Conservation (phyloP, 1,139 yeast genomes). For the Kodamaea alishanica region DNA sequence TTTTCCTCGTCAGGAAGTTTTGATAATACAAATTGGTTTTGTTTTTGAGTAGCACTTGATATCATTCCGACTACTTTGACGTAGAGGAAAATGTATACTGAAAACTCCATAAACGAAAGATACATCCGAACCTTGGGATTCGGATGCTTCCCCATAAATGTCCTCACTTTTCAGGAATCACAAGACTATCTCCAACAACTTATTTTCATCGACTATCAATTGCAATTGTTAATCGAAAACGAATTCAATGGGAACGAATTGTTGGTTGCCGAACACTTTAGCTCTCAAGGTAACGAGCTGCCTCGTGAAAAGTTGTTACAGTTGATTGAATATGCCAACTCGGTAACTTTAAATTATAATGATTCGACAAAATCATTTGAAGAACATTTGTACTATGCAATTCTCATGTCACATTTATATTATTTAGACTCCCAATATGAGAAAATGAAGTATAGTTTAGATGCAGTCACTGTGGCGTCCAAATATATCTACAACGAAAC, state of each 20-base stretch:
- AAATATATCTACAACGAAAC: conserved; percentile 8
- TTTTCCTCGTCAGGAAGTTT: no score
- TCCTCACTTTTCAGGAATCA: conserved; percentile 33
- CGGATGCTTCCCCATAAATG: conserved; percentile 40
- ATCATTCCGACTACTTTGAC: no score
- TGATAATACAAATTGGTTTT: no score
- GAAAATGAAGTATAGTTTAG: conserved; percentile 19
- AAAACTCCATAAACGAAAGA: conserved; percentile 21
- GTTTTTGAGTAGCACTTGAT: no score
- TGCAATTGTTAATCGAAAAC: conserved; percentile 33
- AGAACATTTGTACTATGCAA: conserved; percentile 34
- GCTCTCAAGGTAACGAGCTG: conserved; percentile 14
- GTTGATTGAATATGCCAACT: conserved; percentile 29
- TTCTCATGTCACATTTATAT: conserved; percentile 36
- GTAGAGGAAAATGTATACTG: conserved; percentile 19
- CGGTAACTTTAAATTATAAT: conserved; percentile 28
- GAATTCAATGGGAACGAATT: conserved; percentile 31
- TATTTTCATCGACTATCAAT: conserved; percentile 39
- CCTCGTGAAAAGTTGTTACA: conserved; percentile 26
- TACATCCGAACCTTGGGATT: conserved; percentile 29
- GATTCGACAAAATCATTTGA: conserved; percentile 23
- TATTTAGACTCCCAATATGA: conserved; percentile 27
- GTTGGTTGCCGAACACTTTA: conserved; percentile 18
- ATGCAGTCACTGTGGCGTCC: conserved; percentile 9
- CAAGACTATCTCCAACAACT: conserved; percentile 36